Base-by-base conservation (phyloP, 2,329 filamentous ascomycete species). In the Fusarium mexicanum region DNA sequence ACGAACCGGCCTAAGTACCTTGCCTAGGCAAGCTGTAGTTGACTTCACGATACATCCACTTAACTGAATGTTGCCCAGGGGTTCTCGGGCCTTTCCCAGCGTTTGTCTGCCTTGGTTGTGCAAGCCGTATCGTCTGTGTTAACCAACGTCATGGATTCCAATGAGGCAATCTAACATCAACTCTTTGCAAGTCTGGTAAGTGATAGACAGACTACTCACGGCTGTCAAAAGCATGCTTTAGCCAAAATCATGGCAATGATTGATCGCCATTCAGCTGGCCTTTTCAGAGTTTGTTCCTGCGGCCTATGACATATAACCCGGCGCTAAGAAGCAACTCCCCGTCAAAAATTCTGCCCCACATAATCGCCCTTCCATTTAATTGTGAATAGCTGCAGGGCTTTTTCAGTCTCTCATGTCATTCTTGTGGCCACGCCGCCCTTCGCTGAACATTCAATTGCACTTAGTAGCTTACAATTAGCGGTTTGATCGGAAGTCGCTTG, bases 291-390 rank as follows among this genome's bases (percentile, higher is more conserved):
- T 54, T 66, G 67, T 66, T 71, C 67, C 67, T 72, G 58, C 58
- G 59, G 48, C 61, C 41, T 33, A 48, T 64, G 68, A 48, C 59
- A 66, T 61, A 35, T n/a, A 38, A 69, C 59, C 26, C 40, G 67
- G 64, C 72, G 67, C 72, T 74, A 74, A 55, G 20, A 64, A 65
- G 71, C 72, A 69, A 74, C 54, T 74, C 59, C 62, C 63, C 63
- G 67, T 69, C 48, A 10, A 53, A 48, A 64, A 29, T 26, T 9
- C 35, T 26, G 72, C 64, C 72, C 72, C 72, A 74, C 72, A 65
- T 62, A 44, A 38, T 33, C 24, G 41, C 20, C 55, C 57, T 24
- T 31, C 55, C 12, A 55, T 55, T 55, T 61, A 47, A 64, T 64
- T 69, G 60, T 57, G 64, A 74, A 72, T 72, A 71, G 57, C 35